Evolutionary conservation across 352 stramenopile species (phyloP).

Genomic region (Plasmopara viticola): DNA sequence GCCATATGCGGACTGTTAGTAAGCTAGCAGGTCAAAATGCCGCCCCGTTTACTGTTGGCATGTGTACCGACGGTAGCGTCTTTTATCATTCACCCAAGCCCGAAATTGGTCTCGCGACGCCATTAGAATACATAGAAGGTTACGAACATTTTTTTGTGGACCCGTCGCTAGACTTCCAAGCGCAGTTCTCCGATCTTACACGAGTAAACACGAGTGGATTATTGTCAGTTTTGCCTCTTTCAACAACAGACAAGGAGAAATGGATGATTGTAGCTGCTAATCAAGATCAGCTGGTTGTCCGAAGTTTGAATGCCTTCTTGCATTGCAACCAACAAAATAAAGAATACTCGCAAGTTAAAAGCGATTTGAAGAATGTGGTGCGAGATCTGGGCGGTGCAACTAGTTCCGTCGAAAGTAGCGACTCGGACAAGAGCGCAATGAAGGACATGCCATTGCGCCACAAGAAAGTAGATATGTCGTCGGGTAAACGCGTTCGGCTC

Average conservation of each 20-base stretch:
- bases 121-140: slow-evolving; percentile 66
- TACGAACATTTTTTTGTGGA: slow-evolving; percentile 84
- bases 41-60: slow-evolving; percentile 65
- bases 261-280: slow-evolving; percentile 80
- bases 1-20: slow-evolving; percentile 70
- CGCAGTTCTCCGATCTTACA: slow-evolving; percentile 72
- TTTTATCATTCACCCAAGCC: slow-evolving; percentile 59
- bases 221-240: slow-evolving; percentile 54
- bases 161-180: slow-evolving; percentile 60
- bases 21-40: slow-evolving; percentile 54
- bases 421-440: slow-evolving; percentile 14
- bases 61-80: slow-evolving; percentile 80
- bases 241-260: slow-evolving; percentile 45
- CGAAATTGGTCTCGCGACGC: slow-evolving; percentile 52
- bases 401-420: slow-evolving; percentile 24
- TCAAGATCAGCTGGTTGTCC: slow-evolving; percentile 61
- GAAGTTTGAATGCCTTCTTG: slow-evolving; percentile 59
- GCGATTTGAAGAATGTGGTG: slow-evolving; percentile 35
- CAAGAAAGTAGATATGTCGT: not conserved
- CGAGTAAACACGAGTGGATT: slow-evolving; percentile 66
- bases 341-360: slow-evolving; percentile 42
- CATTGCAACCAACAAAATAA: slow-evolving; percentile 47
- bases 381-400: slow-evolving; percentile 33
- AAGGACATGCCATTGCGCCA: slow-evolving; percentile 21
- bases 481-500: not conserved